Base-by-base conservation (phyloP, 345 rosid species). In the Populus deltoides region DNA sequence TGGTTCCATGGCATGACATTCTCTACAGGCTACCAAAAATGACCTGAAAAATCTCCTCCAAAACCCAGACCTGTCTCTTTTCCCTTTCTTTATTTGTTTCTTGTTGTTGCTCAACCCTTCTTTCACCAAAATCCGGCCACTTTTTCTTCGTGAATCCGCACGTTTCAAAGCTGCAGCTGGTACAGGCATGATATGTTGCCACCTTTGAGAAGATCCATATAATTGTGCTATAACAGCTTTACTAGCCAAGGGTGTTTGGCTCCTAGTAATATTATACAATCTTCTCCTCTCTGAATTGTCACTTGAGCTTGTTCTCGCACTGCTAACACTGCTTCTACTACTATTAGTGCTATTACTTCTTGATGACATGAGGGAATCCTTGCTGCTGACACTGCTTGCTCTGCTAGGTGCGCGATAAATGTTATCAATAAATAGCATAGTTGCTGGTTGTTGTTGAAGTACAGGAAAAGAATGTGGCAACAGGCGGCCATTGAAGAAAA, bases 1-100 rank as follows among this genome's bases (percentile, higher is more conserved):
- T 75, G 94, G 85, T 78, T 92, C 98, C 95, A 94, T 91, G 71
- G 98, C 92, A 80, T 94, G 98, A 66, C 96, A 94, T 69, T 87
- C 88, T 78, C 88, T 84, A 75, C 97, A 94, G 70, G 87, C 89
- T 81, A 86, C 81, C 78, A 90, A 75, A 76, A 92, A 83, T 12
- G 84, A 83, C 74, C 84, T 82, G 59, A 94, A 75, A 72, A 94
- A 51, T 76, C 81, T 91, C 85, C 77, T 77, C 77, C 91, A 88
- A 68, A 87, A 41, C 45, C 86, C 89, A 16, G 71, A 70, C 47
- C 74, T 55, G 77, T 77, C 74, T 17, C 72, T 81, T 67, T 78
- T 81, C 43, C 57, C 43, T 68, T 68, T 70, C 63, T 20, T 27
- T 27, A 16, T 67, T 5, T 74, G 59, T 76, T 68, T 81, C 62